Conservation (phyloP, 148 eudicot genomes). For the Dianthus caryophyllus region DNA sequence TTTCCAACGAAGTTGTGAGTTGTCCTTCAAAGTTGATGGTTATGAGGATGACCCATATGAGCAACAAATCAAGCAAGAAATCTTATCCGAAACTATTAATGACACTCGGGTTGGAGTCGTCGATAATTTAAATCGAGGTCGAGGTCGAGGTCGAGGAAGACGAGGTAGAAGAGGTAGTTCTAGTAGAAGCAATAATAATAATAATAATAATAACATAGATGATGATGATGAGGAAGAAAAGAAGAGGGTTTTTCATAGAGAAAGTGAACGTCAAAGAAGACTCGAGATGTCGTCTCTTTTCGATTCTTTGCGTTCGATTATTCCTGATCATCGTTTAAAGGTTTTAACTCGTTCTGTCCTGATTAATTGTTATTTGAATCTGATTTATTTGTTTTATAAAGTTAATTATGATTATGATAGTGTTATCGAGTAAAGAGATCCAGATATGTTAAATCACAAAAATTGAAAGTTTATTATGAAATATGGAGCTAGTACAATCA, state of each 20-base stretch:
- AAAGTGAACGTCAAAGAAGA: conserved; percentile 43
- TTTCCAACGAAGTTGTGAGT: conserved; percentile 28
- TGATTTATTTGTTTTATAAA: too few species aligned
- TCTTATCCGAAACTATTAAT: neutral
- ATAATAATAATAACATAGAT: neutral
- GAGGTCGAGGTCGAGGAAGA: conserved; percentile 15
- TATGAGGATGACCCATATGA: conserved; percentile 19
- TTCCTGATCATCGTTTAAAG: conserved; percentile 36
- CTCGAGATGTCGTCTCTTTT: conserved; percentile 46
- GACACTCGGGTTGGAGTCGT: neutral
- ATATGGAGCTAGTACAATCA: too few species aligned
- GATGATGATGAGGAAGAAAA: conserved; percentile 14
- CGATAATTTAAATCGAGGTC: neutral
- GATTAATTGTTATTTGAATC: too few species aligned
- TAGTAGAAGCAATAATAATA: neutral
- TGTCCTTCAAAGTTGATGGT: conserved; percentile 25
- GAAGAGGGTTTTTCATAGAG: conserved; percentile 33
- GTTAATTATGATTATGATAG: too few species aligned
- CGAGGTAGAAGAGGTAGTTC: conserved; percentile 17
- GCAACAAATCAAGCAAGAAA: conserved; percentile 18
- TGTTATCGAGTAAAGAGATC: too few species aligned
- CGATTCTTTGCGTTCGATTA: conserved; percentile 29
- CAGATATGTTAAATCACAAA: too few species aligned
- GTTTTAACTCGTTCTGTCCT: conserved; percentile 14
- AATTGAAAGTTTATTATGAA: too few species aligned